Evolutionary conservation across 805 yeast species (phyloP).

Genomic region (Deakozyma indianensis): DNA sequence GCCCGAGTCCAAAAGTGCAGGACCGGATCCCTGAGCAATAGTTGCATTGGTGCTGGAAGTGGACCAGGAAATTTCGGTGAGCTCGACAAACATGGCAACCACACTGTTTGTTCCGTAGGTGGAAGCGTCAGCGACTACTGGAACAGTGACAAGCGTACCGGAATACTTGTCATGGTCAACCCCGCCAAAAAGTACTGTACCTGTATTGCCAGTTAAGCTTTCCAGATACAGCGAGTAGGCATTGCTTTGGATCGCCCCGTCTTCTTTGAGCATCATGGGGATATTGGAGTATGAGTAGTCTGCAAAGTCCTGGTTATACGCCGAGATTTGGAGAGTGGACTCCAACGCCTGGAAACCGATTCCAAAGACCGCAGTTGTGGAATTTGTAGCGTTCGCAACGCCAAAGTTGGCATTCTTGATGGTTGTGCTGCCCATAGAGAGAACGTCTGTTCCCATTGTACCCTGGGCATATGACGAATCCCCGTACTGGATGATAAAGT

Average conservation of each 20-base stretch:
- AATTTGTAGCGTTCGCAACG: slow-evolving; percentile 49
- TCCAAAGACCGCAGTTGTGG: slow-evolving; percentile 37
- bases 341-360: slow-evolving; percentile 21
- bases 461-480: slow-evolving; percentile 41
- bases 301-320: neutral
- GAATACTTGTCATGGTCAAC: slow-evolving; percentile 46
- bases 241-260: slow-evolving; percentile 25
- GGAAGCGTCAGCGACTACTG: slow-evolving; percentile 8
- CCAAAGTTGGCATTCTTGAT: slow-evolving; percentile 38
- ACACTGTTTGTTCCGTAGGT: neutral
- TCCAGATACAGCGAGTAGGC: slow-evolving; percentile 38
- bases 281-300: slow-evolving; percentile 36
- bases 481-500: slow-evolving; percentile 19
- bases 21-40: neutral
- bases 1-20: slow-evolving; percentile 34
- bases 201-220: slow-evolving; percentile 21
- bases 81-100: slow-evolving; percentile 1
- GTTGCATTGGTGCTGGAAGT: neutral
- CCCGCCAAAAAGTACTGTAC: slow-evolving; percentile 52
- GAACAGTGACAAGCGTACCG: slow-evolving; percentile 28
- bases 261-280: slow-evolving; percentile 39
- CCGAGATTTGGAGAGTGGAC: slow-evolving; percentile 7
- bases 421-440: slow-evolving; percentile 36
- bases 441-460: slow-evolving; percentile 48
- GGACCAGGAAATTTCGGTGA: neutral